Percentiles rank a stretch among this genome's conserved stretches.
Conservation (phyloP, 192 early-diverging fungal species). For the Coemansia sp. region DNA sequence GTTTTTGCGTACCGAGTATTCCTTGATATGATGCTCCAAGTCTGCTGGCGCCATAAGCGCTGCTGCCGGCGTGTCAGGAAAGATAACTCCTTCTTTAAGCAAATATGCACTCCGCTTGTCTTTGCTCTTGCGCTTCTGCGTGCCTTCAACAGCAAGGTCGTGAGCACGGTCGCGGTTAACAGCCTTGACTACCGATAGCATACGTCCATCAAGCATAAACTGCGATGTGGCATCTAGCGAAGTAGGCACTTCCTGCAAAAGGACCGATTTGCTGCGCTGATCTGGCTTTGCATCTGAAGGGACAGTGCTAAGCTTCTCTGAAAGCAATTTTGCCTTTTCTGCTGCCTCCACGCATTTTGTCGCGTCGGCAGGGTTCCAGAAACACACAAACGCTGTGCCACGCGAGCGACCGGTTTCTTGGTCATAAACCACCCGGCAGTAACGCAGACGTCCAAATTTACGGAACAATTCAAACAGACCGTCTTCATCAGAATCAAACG, state of each 20-base stretch:
- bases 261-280: constrained; percentile 51
- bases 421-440: constrained; percentile 84
- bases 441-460: constrained; percentile 59
- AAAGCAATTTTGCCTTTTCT: constrained; percentile 58
- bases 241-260: constrained; percentile 48
- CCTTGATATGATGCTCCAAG: constrained; percentile 75
- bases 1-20: constrained; percentile 77
- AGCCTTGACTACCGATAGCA: constrained; percentile 75
- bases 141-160: constrained; percentile 60
- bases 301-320: constrained; percentile 44
- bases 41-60: constrained; percentile 69
- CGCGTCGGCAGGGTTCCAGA: constrained; percentile 67
- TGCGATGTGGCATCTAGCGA: constrained; percentile 32
- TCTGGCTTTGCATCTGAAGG: constrained; percentile 34
- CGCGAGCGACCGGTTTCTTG: constrained; percentile 76
- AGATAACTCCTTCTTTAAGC: constrained; percentile 88
- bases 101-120: constrained; percentile 88
- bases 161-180: constrained; percentile 72
- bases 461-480: constrained; percentile 63
- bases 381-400: constrained; percentile 95
- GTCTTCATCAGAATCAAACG: constrained; percentile 86
- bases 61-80: constrained; percentile 78
- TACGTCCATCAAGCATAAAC: constrained; percentile 78
- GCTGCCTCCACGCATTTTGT: constrained; percentile 73
- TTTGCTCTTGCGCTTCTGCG: constrained; percentile 61